These are phyloP conservation scores for Trichophyton benhamiae DNA, from an alignment of 2,329 filamentous ascomycete species.

Conservation along the genomic window DNA sequence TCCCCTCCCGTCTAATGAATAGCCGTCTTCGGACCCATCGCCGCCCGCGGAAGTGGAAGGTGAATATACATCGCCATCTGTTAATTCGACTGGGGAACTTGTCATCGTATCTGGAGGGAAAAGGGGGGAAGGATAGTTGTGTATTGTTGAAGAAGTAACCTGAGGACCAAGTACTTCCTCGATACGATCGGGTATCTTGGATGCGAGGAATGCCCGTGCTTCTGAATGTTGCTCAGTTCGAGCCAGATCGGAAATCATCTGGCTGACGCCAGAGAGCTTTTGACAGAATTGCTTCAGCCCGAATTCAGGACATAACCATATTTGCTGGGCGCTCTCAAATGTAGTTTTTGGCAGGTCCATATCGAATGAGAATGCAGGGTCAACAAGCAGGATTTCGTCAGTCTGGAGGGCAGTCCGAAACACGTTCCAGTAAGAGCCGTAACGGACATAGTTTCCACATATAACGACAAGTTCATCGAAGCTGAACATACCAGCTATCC, in stretches of 20 bases:
- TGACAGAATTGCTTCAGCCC: constrained; percentile 15
- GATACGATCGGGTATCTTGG: constrained; percentile 14
- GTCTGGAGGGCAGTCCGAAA: constrained; percentile 12
- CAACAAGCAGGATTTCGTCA: constrained; percentile 14
- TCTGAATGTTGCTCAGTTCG: constrained; percentile 11
- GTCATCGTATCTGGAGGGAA: constrained; percentile 8
- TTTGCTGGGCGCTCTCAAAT: constrained; percentile 13
- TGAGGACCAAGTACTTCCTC: constrained; percentile 14
- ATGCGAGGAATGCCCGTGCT: constrained; percentile 12
- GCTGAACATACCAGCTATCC: constrained; percentile 8
- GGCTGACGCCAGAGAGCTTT: constrained; percentile 14
- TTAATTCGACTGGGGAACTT: constrained; percentile 11
- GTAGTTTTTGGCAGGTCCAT: constrained; percentile 12
- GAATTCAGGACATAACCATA: constrained; percentile 13
- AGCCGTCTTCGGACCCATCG: constrained; percentile 12
- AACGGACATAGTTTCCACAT: constrained; percentile 13
- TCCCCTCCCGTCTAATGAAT: constrained; percentile 10
- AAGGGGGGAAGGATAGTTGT: constrained; percentile 5
- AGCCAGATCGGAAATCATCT: constrained; percentile 15
- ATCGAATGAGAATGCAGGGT: constrained; percentile 15
- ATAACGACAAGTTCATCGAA: constrained; percentile 12
- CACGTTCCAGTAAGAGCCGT: constrained; percentile 14
- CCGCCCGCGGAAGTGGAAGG: constrained; percentile 10
- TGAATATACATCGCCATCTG: constrained; percentile 11
- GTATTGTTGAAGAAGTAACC: not conserved